Conservation (phyloP, 148 eudicot genomes). For the Chenopodium suecicum region DNA sequence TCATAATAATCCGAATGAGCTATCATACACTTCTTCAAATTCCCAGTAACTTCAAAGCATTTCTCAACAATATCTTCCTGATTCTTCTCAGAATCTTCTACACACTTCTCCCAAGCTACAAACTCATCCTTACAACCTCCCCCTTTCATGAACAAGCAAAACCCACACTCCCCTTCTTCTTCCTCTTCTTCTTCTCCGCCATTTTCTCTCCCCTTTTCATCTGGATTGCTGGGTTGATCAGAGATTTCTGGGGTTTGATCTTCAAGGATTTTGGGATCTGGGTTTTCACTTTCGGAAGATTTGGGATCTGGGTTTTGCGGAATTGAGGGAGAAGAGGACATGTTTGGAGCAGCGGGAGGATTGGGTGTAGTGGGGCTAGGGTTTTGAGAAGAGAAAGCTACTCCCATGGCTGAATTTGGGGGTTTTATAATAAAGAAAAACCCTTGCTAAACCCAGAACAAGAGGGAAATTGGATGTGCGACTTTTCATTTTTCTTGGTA, state of each 20-base stretch:
- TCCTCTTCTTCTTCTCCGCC: conserved; percentile 28
- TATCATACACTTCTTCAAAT: conserved; percentile 59
- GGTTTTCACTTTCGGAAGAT: conserved; percentile 24
- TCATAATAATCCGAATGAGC: conserved; percentile 52
- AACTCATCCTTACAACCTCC: conserved; percentile 63
- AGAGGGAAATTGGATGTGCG: background rate
- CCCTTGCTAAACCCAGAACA: conserved; percentile 29
- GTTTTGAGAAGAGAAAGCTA: conserved; percentile 22
- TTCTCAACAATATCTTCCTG: conserved; percentile 52
- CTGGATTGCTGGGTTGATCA: conserved; percentile 20
- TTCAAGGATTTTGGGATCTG: conserved; percentile 34
- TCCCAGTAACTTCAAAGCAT: conserved; percentile 45
- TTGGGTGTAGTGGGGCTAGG: conserved; percentile 19
- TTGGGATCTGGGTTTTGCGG: conserved; percentile 35
- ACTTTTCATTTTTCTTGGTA: too few relatives aligned
- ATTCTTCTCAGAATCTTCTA: conserved; percentile 47
- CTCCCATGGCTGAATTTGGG: conserved; percentile 26
- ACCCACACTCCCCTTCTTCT: conserved; percentile 62
- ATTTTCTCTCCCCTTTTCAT: conserved; percentile 19
- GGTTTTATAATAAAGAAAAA: conserved; percentile 16
- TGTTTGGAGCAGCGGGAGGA: background rate
- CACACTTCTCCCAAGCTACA: conserved; percentile 50
- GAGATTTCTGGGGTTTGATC: conserved; percentile 25
- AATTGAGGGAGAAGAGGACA: conserved; percentile 25
- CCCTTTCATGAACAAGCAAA: conserved; percentile 66